These are phyloP conservation scores for Multifurca ochricompacta DNA, from an alignment of 768 basidiomycete genomes.

Conservation along the genomic window DNA sequence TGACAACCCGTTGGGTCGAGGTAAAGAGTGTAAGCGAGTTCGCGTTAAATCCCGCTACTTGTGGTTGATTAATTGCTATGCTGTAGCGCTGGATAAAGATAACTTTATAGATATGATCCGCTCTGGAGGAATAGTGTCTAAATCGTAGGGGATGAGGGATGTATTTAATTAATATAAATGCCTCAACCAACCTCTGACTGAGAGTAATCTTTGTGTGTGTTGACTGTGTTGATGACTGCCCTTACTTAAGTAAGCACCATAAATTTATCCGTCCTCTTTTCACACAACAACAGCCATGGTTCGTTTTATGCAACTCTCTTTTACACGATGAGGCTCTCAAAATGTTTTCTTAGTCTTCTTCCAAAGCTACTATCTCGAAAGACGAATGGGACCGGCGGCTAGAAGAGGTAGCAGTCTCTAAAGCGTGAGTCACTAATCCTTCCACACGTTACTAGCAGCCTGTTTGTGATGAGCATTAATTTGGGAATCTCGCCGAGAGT, in stretches of 20 bases:
- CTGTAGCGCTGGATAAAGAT: constrained; percentile 55
- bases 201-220: too few species aligned
- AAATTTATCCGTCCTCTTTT: not conserved
- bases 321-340: not conserved
- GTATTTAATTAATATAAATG: too few species aligned
- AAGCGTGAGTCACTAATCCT: constrained; percentile 61
- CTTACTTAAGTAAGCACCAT: constrained; percentile 11
- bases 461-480: constrained; percentile 55
- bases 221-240: too few species aligned
- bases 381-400: constrained; percentile 85
- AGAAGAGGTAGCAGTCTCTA: constrained; percentile 74
- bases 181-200: too few species aligned
- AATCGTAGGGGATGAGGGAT: constrained; percentile 31
- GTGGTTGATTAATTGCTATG: constrained; percentile 6
- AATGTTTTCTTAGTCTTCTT: constrained; percentile 26
- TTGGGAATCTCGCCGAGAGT: constrained; percentile 99
- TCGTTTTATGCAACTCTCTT: constrained; percentile 20
- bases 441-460: constrained; percentile 19
- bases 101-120: constrained; percentile 80
- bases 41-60: not conserved
- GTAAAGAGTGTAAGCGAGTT: constrained; percentile 45
- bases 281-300: constrained; percentile 15
- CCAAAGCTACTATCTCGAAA: constrained; percentile 55
- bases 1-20: constrained; percentile 45
- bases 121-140: constrained; percentile 74